Evolutionary conservation across 306 rosid genomes (phyloP).

Genomic region (Castanea sativa): DNA sequence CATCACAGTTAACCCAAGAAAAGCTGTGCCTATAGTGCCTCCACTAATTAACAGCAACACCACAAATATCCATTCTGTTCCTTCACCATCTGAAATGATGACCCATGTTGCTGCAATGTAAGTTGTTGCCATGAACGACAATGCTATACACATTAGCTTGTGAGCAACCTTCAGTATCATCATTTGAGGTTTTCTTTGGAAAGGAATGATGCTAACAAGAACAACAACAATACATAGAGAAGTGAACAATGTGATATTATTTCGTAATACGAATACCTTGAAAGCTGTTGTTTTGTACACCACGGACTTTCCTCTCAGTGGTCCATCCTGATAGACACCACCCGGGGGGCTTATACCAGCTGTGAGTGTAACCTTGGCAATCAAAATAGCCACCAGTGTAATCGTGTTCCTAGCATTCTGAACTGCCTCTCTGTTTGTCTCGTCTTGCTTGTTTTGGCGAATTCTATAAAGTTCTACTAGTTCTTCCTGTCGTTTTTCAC

Average conservation of each 20-base stretch:
- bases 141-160: slow-evolving; percentile 61
- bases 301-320: slow-evolving; percentile 41
- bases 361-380: slow-evolving; percentile 62
- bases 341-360: slow-evolving; percentile 66
- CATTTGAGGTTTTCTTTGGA: slow-evolving; percentile 41
- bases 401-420: slow-evolving; percentile 69
- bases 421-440: slow-evolving; percentile 54
- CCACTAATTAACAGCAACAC: slow-evolving; percentile 38
- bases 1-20: slow-evolving; percentile 44
- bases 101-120: slow-evolving; percentile 64
- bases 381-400: slow-evolving; percentile 56
- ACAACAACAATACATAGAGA: slow-evolving; percentile 59
- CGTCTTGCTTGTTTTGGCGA: slow-evolving; percentile 21
- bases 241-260: slow-evolving; percentile 47
- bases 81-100: slow-evolving; percentile 39
- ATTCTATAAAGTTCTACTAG: slow-evolving; percentile 4
- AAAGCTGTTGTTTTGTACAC: slow-evolving; percentile 41
- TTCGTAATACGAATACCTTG: slow-evolving; percentile 57
- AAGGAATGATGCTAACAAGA: slow-evolving; percentile 73
- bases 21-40: slow-evolving; percentile 47
- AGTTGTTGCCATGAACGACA: slow-evolving; percentile 63
- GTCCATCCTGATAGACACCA: slow-evolving; percentile 54
- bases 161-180: slow-evolving; percentile 48
- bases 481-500: slow-evolving; percentile 24
- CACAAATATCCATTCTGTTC: slow-evolving; percentile 31